phyloP scores from a whole-genome alignment of 148 eudicot species.

The Vaccinium darrowii region DNA sequence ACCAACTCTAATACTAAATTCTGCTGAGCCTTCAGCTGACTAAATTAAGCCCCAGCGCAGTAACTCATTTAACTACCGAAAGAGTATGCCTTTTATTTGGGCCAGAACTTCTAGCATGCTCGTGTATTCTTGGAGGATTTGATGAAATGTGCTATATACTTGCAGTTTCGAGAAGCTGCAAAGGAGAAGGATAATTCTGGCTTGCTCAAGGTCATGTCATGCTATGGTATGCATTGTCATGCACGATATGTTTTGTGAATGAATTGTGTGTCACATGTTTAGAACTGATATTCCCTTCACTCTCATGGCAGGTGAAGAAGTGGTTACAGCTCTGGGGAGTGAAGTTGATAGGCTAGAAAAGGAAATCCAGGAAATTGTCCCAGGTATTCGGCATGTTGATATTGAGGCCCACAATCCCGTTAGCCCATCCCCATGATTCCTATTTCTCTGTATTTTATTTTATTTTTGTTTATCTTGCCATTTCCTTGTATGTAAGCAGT shows the following conservation, averaged over 20 bases:
- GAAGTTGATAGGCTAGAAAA: slow-evolving; percentile 92
- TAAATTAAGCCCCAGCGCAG: background rate
- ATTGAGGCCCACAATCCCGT: slow-evolving; percentile 94
- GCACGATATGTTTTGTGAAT: background rate
- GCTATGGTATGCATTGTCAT: slow-evolving; percentile 55
- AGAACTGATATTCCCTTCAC: background rate
- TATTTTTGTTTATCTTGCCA: too few relatives aligned
- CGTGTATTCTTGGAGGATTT: background rate
- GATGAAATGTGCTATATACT: background rate
- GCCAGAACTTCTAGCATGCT: background rate
- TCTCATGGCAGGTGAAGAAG: slow-evolving; percentile 79
- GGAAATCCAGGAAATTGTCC: slow-evolving; percentile 88
- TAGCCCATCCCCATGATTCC: slow-evolving; percentile 40
- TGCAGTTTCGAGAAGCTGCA: slow-evolving; percentile 85
- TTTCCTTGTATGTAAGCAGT: background rate
- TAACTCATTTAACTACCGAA: background rate
- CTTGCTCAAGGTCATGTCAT: slow-evolving; percentile 73
- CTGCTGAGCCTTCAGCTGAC: background rate
- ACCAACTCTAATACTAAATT: background rate
- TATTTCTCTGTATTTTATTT: background rate
- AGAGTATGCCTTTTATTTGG: background rate
- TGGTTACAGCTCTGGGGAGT: slow-evolving; percentile 91
- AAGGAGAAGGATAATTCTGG: slow-evolving; percentile 54
- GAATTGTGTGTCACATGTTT: background rate
- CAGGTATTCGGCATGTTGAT: slow-evolving; percentile 95